Evolutionary conservation across 306 rosid genomes (phyloP).

Genomic region (Castanea mollissima): DNA sequence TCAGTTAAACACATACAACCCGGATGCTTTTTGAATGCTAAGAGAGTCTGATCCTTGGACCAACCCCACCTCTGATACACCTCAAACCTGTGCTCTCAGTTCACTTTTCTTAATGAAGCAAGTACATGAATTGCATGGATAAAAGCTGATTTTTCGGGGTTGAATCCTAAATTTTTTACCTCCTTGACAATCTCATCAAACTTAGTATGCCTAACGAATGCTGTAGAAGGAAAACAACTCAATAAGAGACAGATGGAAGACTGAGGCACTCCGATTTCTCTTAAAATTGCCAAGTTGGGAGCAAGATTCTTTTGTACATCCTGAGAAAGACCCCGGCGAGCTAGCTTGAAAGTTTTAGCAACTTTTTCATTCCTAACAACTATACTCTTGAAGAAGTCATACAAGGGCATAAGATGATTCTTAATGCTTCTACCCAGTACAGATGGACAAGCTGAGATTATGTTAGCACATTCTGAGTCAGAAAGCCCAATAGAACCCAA

Average conservation of each 20-base stretch:
- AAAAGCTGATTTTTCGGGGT: conserved; percentile 16
- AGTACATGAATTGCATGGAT: conserved; percentile 22
- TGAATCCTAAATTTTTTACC: conserved; percentile 25
- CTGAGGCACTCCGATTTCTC: conserved; percentile 32
- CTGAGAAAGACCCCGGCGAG: neutral
- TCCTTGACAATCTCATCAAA: conserved; percentile 14
- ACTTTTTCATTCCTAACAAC: conserved; percentile 14
- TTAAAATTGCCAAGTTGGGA: conserved; percentile 28
- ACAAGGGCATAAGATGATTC: conserved; percentile 27
- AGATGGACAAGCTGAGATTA: neutral
- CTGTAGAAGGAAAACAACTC: neutral
- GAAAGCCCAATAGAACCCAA: conserved; percentile 38
- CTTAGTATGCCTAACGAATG: neutral
- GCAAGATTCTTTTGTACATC: neutral
- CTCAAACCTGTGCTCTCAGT: conserved; percentile 20
- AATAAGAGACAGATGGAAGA: neutral
- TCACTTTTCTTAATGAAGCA: neutral
- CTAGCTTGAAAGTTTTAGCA: neutral
- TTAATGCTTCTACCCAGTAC: conserved; percentile 26
- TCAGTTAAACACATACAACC: conserved; percentile 14
- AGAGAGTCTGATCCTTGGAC: conserved; percentile 21
- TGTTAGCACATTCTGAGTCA: conserved; percentile 15
- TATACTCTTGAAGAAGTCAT: conserved; percentile 19
- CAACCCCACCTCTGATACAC: conserved; percentile 33
- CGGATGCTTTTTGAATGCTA: conserved; percentile 34